Evolutionary conservation across 2,329 filamentous ascomycete species (phyloP), one percentile per base, ranked within the genome.

Genomic region (Aaosphaeria pasadenensis): DNA sequence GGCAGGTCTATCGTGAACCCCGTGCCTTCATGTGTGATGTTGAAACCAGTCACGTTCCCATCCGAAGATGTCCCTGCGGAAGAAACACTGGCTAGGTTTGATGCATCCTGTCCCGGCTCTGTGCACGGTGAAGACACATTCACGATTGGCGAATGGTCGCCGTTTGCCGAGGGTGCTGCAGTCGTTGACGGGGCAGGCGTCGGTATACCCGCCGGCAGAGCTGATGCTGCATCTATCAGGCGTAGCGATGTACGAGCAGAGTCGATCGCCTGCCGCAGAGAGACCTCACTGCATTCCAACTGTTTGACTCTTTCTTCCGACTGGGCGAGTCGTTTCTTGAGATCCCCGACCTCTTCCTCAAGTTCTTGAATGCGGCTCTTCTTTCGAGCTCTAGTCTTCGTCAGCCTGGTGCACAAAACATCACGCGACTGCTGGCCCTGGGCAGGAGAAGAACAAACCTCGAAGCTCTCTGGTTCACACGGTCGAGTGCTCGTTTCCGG

Each of bases 401-500:
- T n/a, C n/a, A n/a, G 13, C 30, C n/a, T 7, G n/a, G n/a, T n/a
- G n/a, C n/a, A n/a, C n/a, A n/a, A n/a, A n/a, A n/a, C n/a, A n/a
- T n/a, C n/a, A n/a, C n/a, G n/a, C n/a, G n/a, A n/a, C n/a, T n/a
- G n/a, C n/a, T n/a, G n/a, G n/a, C n/a, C n/a, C n/a, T n/a, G n/a
- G 33, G n/a, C 7, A n/a, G 33, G 33, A 7, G n/a, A n/a, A 7
- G 32, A 7, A 44, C 31, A 33, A 29, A 50, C 48, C 48, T 50
- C 39, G 48, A 46, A 31, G 41, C 47, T 35, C 50, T 35, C 42
- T 52, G 50, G 32, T 52, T 52, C 17, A 39, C 40, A 30, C 50
- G 31, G 36, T 52, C 50, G 32, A 52, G 45, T n/a, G 50, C 47
- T 13, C 50, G 24, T 30, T 52, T 52, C 29, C 50, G 47, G 33